Evolutionary conservation across 1,284 basidiomycete genomes (phyloP), one percentile per base, ranked within the genome.

Genomic region (Cutaneotrichosporon curvatum): DNA sequence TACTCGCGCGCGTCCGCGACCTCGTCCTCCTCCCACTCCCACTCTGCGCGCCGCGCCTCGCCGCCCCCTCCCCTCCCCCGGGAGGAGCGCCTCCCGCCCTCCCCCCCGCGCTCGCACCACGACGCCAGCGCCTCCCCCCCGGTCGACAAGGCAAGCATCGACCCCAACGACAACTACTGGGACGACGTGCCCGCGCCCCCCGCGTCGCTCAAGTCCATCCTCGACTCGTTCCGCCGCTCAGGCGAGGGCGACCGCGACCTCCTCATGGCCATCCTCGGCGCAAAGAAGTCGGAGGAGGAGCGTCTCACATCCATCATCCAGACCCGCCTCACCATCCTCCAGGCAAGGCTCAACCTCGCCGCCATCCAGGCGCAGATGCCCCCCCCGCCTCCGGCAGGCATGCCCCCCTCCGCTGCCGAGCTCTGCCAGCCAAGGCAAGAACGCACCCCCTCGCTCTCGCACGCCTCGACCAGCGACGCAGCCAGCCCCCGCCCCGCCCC

Each of bases 191-290:
- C 67, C 3, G 46, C 63, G 18, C 62, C 86, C 16, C 85, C 88
- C 2, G 87, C 88, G 0, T 82, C 75, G 52, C 75, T 92, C 40
- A 79, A 84, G 41, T 86, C 88, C 59, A 89, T 92, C 34, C 80
- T 92, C 23, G 77, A 79, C 37, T 87, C 88, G 14, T 92, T 90
- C 74, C 79, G 79, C 54, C 72, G 79, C 34, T 84, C 82, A 59
- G 88, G 88, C 48, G 85, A 90, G 56, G 88, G 87, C 39, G 88
- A 92, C 76, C 78, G 87, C 33, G 87, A 90, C 47, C 83, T 90
- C 79, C 76, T 92, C 21, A 77, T 91, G 40, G 81, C 85, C 57
- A 85, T 92, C 77, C 75, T 92, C 43, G 86, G 83, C 54, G 87
- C 88, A 65, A 91, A 92, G 74, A 80, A 81, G 51, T 82, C 87